These are phyloP conservation scores for Arthonia radiata DNA, from an alignment of 495 filamentous ascomycete genomes.

Conservation along the genomic window DNA sequence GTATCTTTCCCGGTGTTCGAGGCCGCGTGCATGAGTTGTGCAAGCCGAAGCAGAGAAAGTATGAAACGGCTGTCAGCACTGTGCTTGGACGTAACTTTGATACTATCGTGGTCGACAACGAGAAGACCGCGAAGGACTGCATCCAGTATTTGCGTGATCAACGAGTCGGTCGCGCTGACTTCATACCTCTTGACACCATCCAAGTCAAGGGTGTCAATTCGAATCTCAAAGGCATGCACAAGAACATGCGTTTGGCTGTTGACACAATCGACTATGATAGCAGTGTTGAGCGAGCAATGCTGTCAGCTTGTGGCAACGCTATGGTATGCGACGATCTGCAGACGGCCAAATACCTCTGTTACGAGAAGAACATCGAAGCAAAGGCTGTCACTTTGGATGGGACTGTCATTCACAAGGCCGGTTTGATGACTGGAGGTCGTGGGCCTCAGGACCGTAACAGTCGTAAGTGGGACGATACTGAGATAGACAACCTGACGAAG, in stretches of 20 bases:
- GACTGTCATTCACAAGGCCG: conserved; percentile 87
- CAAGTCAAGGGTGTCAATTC: conserved; percentile 75
- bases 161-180: conserved; percentile 59
- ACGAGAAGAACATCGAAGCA: conserved; percentile 59
- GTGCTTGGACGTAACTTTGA: conserved; percentile 85
- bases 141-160: conserved; percentile 87
- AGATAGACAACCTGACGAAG: conserved; percentile 55
- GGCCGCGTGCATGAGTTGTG: conserved; percentile 81
- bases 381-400: conserved; percentile 88
- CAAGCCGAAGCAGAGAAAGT: conserved; percentile 90
- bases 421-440: conserved; percentile 86
- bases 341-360: conserved; percentile 73
- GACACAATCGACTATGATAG: conserved; percentile 90
- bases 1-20: conserved; percentile 75
- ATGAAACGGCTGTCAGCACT: conserved; percentile 71
- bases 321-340: conserved; percentile 76
- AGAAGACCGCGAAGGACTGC: conserved; percentile 81
- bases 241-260: conserved; percentile 69
- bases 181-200: conserved; percentile 90
- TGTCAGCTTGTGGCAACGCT: conserved; percentile 83
- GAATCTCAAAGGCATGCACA: conserved; percentile 68
- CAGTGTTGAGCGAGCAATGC: conserved; percentile 69
- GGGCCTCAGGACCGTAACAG: conserved; percentile 43
- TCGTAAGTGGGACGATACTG: conserved; percentile 69
- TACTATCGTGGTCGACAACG: conserved; percentile 83